These are phyloP conservation scores for Hemisphaericaspora xylanilytica DNA, from an alignment of 1,139 yeast genomes.

Conservation along the genomic window DNA sequence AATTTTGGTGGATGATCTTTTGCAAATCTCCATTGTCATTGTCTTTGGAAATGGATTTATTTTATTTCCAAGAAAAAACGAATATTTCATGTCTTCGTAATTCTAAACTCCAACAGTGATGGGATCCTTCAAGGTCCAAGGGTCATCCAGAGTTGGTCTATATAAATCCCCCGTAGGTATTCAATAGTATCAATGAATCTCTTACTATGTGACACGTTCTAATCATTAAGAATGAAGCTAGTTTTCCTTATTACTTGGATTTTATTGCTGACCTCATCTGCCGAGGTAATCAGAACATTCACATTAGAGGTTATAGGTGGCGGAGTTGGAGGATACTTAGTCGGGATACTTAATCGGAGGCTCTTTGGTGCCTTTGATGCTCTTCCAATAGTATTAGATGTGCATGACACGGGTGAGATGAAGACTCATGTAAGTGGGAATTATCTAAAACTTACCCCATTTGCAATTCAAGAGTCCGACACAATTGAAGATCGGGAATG, in stretches of 20 bases:
- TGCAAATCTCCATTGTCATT: too few species aligned
- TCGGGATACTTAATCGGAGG: neutral
- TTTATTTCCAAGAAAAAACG: too few species aligned
- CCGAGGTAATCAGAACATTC: neutral
- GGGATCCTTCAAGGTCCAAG: too few species aligned
- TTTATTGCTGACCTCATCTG: neutral
- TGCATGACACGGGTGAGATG: slow-evolving; percentile 1
- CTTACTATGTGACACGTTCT: neutral
- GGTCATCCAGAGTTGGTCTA: neutral
- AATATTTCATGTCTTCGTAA: too few species aligned
- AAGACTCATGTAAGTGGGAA: neutral
- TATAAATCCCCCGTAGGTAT: neutral
- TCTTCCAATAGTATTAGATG: neutral
- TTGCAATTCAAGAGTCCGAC: neutral
- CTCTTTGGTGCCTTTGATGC: neutral
- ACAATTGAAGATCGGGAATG: neutral
- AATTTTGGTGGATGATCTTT: too few species aligned
- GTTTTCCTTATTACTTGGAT: neutral
- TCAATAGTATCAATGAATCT: neutral
- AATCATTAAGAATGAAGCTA: neutral
- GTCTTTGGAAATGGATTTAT: too few species aligned
- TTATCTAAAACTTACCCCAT: neutral
- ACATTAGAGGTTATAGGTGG: neutral
- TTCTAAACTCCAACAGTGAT: too few species aligned
- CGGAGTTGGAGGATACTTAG: neutral